These are phyloP conservation scores for Irpex rosettiformis DNA, from an alignment of 1,284 basidiomycete genomes.

Conservation along the genomic window DNA sequence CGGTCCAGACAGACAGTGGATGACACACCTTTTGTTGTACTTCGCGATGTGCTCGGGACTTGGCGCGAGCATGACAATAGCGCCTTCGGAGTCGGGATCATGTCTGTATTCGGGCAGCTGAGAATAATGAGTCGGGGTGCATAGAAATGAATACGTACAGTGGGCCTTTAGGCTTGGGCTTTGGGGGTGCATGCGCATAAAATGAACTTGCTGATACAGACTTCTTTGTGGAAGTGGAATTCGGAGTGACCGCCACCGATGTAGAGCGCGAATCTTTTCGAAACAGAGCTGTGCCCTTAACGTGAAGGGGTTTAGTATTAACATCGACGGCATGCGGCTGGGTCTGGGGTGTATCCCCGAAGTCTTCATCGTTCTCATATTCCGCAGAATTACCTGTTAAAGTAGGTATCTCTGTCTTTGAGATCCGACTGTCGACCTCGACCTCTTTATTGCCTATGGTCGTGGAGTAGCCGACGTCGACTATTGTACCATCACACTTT, in stretches of 20 bases:
- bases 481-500: slow-evolving; percentile 59
- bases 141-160: slow-evolving; percentile 40
- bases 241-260: background rate
- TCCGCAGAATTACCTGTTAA: slow-evolving; percentile 31
- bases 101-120: slow-evolving; percentile 45
- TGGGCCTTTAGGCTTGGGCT: slow-evolving; percentile 45
- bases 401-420: slow-evolving; percentile 47
- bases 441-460: slow-evolving; percentile 61
- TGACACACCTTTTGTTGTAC: slow-evolving; percentile 68
- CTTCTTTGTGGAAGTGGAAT: slow-evolving; percentile 27
- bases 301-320: slow-evolving; percentile 10
- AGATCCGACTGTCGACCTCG: slow-evolving; percentile 51
- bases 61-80: slow-evolving; percentile 86
- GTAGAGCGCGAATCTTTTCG: background rate
- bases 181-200: slow-evolving; percentile 43
- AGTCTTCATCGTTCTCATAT: slow-evolving; percentile 29
- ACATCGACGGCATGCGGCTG: slow-evolving; percentile 8
- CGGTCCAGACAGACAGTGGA: background rate
- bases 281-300: background rate
- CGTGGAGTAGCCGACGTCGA: slow-evolving; percentile 46
- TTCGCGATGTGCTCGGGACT: slow-evolving; percentile 62
- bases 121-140: slow-evolving; percentile 4
- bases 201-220: slow-evolving; percentile 60
- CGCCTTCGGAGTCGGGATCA: slow-evolving; percentile 72
- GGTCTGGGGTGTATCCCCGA: slow-evolving; percentile 14